Conservation (phyloP, 1,139 yeast species). For the Debaryomyces udenii region DNA sequence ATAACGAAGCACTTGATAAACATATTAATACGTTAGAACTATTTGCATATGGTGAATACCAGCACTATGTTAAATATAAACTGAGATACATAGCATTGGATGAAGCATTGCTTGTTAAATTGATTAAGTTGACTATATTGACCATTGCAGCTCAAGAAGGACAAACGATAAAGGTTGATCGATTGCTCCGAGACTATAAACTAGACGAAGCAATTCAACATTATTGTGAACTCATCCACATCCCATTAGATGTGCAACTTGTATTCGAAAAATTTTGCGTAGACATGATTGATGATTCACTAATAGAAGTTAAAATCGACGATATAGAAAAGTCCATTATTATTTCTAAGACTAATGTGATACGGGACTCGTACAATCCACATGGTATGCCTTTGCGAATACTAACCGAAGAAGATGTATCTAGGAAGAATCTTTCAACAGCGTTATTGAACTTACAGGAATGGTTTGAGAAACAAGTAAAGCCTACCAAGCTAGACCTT, state of each 20-base stretch:
- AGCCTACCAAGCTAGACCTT: constrained; percentile 16
- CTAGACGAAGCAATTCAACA: constrained; percentile 18
- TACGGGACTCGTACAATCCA: constrained; percentile 3
- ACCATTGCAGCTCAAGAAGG: constrained; percentile 31
- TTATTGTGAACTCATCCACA: constrained; percentile 10
- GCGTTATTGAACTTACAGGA: constrained; percentile 20
- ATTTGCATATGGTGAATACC: constrained; percentile 40
- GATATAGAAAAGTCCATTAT: constrained; percentile 18
- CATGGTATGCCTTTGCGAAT: constrained; percentile 10
- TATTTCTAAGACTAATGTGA: constrained; percentile 2
- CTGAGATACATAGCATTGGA: constrained; percentile 21
- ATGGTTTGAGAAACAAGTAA: constrained; percentile 27
- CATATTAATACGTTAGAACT: constrained; percentile 31
- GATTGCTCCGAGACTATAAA: constrained; percentile 24
- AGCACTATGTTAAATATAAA: constrained; percentile 27
- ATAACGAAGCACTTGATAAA: not conserved
- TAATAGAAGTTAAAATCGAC: constrained; percentile 33
- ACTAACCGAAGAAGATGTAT: constrained; percentile 26
- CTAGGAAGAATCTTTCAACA: constrained; percentile 19
- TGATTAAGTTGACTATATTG: constrained; percentile 33
- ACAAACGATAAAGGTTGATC: constrained; percentile 17
- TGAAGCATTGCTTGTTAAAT: constrained; percentile 20
- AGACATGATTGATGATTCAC: constrained; percentile 27
- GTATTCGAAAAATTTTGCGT: constrained; percentile 26
- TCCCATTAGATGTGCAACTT: constrained; percentile 4